Conservation (phyloP, 495 filamentous ascomycete genomes). For the Xylaria acuta region DNA sequence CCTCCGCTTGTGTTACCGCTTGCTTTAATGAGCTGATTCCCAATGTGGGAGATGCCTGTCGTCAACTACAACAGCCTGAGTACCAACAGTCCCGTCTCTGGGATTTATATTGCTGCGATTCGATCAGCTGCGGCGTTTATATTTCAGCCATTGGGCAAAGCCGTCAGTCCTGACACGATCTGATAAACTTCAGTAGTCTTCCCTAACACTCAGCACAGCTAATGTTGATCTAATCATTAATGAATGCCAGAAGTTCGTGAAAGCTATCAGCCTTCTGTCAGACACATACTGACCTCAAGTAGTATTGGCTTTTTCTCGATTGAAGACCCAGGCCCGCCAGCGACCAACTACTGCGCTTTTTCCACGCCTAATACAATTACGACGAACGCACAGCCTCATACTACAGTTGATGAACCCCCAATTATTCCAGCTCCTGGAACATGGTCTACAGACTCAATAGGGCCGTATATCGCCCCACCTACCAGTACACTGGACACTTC, state of each 20-base stretch:
- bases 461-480: not conserved
- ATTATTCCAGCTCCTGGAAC: not conserved
- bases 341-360: slow-evolving; percentile 26
- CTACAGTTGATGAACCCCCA: not conserved
- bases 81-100: slow-evolving; percentile 37
- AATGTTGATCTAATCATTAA: slow-evolving; percentile 56
- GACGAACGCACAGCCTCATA: not conserved
- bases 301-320: slow-evolving; percentile 48
- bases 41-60: slow-evolving; percentile 34
- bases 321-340: slow-evolving; percentile 48
- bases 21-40: slow-evolving; percentile 37
- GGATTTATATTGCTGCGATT: slow-evolving; percentile 55
- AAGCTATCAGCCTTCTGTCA: not conserved
- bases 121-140: slow-evolving; percentile 50
- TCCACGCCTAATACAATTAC: slow-evolving; percentile 11
- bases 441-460: slow-evolving; percentile 1
- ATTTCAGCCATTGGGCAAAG: slow-evolving; percentile 45
- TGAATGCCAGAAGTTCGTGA: slow-evolving; percentile 52
- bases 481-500: not conserved
- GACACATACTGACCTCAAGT: slow-evolving; percentile 14
- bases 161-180: slow-evolving; percentile 46
- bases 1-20: slow-evolving; percentile 31
- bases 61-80: slow-evolving; percentile 31
- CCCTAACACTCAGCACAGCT: slow-evolving; percentile 42
- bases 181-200: slow-evolving; percentile 15